Evolutionary conservation across 2,329 filamentous ascomycete genomes (phyloP).

Genomic region (Pseudopyrenochaeta lycopersici): DNA sequence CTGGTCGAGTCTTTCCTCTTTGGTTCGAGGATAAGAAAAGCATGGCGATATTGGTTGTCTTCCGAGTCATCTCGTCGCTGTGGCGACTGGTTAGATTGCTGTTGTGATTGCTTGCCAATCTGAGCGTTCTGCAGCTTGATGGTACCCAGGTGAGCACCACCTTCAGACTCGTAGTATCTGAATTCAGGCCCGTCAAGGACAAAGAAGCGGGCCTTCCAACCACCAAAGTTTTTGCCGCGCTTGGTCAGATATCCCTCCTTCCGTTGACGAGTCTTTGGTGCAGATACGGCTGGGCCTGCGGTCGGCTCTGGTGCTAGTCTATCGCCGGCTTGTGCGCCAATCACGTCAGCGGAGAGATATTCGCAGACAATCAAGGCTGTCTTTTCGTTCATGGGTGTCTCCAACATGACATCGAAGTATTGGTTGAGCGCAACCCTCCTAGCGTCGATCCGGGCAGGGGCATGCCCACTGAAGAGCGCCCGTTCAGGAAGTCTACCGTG

Average conservation of each 20-base stretch:
- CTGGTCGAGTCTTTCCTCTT: conserved; percentile 94
- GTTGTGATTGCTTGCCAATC: conserved; percentile 89
- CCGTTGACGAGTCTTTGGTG: conserved; percentile 65
- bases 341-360: conserved; percentile 77
- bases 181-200: conserved; percentile 75
- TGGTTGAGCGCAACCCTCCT: conserved; percentile 80
- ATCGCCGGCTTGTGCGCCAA: conserved; percentile 64
- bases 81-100: conserved; percentile 67
- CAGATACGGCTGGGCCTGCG: conserved; percentile 53
- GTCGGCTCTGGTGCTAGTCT: conserved; percentile 65
- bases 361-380: conserved; percentile 84
- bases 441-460: conserved; percentile 91
- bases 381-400: conserved; percentile 79
- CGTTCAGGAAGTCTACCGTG: conserved; percentile 82
- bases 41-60: conserved; percentile 95
- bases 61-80: conserved; percentile 74
- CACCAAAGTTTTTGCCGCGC: conserved; percentile 96
- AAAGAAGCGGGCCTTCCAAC: conserved; percentile 90
- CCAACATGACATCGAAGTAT: conserved; percentile 86
- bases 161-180: conserved; percentile 91
- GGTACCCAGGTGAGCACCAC: conserved; percentile 88
- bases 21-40: conserved; percentile 92
- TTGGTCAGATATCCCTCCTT: conserved; percentile 95
- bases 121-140: conserved; percentile 92
- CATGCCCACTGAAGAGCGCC: conserved; percentile 87